A percentile compares a stretch with the other conserved stretches of the same genome.
These are phyloP conservation scores for Fusarium xyrophilum DNA, from an alignment of 2,329 filamentous ascomycete species.

Conservation along the genomic window DNA sequence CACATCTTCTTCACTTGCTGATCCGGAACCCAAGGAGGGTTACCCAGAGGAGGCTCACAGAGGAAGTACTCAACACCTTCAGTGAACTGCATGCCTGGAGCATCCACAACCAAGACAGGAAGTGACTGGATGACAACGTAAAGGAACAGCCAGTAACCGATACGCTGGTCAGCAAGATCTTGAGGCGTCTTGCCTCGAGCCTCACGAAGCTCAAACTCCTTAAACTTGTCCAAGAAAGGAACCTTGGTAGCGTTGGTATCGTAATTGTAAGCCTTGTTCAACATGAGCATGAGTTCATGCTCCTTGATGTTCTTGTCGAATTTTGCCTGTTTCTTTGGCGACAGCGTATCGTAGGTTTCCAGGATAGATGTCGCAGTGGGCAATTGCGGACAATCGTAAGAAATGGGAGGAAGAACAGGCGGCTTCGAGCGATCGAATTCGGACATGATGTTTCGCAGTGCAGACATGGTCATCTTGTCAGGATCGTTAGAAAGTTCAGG, in stretches of 20 bases:
- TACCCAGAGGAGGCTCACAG: slow-evolving; percentile 75
- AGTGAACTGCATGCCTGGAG: slow-evolving; percentile 70
- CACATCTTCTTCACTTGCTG: slow-evolving; percentile 70
- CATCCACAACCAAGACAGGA: slow-evolving; percentile 79
- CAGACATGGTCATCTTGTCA: slow-evolving; percentile 68
- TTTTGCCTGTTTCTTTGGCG: slow-evolving; percentile 77
- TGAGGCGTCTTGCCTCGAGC: slow-evolving; percentile 67
- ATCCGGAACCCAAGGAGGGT: slow-evolving; percentile 75
- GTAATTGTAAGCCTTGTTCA: slow-evolving; percentile 83
- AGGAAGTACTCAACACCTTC: slow-evolving; percentile 83
- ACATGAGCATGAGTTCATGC: slow-evolving; percentile 76
- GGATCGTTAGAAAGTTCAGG: slow-evolving; percentile 62
- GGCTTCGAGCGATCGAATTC: slow-evolving; percentile 91
- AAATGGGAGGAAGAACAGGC: slow-evolving; percentile 88
- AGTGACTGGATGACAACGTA: slow-evolving; percentile 80
- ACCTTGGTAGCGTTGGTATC: slow-evolving; percentile 66
- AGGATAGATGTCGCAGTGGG: slow-evolving; percentile 73
- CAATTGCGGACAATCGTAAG: slow-evolving; percentile 83
- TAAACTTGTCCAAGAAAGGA: slow-evolving; percentile 74
- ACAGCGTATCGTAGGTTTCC: slow-evolving; percentile 68
- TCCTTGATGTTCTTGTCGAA: slow-evolving; percentile 76
- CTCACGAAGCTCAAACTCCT: slow-evolving; percentile 73
- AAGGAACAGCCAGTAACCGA: slow-evolving; percentile 82
- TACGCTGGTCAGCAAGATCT: slow-evolving; percentile 74
- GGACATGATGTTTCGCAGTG: slow-evolving; percentile 78